Evolutionary conservation across 176 grass and related monocot genomes (phyloP), one percentile per base, ranked within the genome.

Genomic region (Aegilops tauschii): DNA sequence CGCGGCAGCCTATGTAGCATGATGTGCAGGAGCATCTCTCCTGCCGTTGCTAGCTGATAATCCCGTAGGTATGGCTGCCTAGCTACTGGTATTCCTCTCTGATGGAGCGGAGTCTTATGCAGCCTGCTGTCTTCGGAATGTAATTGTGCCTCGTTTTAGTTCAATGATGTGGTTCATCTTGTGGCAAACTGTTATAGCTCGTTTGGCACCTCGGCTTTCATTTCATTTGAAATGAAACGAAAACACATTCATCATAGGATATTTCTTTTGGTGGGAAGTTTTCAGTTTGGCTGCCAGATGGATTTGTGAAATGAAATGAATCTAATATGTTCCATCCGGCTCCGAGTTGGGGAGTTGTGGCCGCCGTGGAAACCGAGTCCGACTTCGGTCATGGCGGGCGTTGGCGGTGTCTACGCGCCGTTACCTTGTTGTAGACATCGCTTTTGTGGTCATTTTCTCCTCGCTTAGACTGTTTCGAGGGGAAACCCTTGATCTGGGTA

Each of bases 21-120:
- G 61, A 72, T 65, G 69, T 81, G 82, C 82, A 31, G 89, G 89
- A 91, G 69, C 81, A 91, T 88, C 29, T 84, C 81, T 20, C 69
- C 77, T 70, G 3, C 73, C 23, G 35, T 62, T 31, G 49, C 81
- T 91, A 84, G 84, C 76, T 4, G 12, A 49, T 69, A 65, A 62
- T 58, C 31, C 18, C 18, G 23, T 72, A 84, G 65, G 62, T 61
- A 84, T 62, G 45, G 76, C 31, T 45, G 2, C 42, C 21, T 76
- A 80, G 79, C 39, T 64, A 65, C 37, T 37, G 36, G 27, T 47
- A 21, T 50, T 27, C 39, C 79, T 52, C 73, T 31, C 36, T 61
- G 49, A 75, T 45, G 72, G 17, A 69, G 78, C 56, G n/a, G 32
- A 49, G 20, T 54, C 73, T 10, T 52, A 54, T 54, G 16, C 12